Evolutionary conservation across 2,329 filamentous ascomycete species (phyloP).

Genomic region (Blumeria hordei): DNA sequence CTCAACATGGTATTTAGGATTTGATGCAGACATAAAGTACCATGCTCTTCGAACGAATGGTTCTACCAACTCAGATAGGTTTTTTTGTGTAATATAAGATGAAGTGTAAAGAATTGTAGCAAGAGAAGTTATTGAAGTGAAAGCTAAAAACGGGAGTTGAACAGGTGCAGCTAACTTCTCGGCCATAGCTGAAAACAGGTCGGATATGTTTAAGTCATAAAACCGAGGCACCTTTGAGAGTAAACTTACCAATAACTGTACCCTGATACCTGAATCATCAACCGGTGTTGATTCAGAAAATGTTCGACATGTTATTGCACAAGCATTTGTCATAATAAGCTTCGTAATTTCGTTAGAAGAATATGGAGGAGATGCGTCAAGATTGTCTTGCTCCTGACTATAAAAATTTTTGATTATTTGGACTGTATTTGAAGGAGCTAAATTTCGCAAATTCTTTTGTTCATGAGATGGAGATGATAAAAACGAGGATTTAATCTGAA

Average conservation of each 20-base stretch:
- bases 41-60: constrained; percentile 51
- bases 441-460: constrained; percentile 12
- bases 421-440: constrained; percentile 27
- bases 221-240: constrained; percentile 25
- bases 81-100: constrained; percentile 25
- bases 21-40: constrained; percentile 55
- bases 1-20: constrained; percentile 87
- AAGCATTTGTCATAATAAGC: constrained; percentile 36
- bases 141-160: constrained; percentile 25
- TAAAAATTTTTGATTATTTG: constrained; percentile 42
- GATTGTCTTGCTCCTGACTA: constrained; percentile 41
- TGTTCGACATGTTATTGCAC: constrained; percentile 24
- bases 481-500: constrained; percentile 19
- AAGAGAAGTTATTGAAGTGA: constrained; percentile 33
- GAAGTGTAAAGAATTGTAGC: constrained; percentile 29
- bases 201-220: constrained; percentile 22
- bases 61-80: constrained; percentile 37
- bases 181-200: constrained; percentile 26
- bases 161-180: constrained; percentile 19
- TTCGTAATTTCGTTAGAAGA: constrained; percentile 29
- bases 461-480: constrained; percentile 6
- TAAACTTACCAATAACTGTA: constrained; percentile 32
- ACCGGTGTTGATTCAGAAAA: constrained; percentile 19
- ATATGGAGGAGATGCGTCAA: constrained; percentile 39
- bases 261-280: constrained; percentile 28